Evolutionary conservation across 176 grass and related monocot species (phyloP).

Genomic region (Saccharum officinarum): DNA sequence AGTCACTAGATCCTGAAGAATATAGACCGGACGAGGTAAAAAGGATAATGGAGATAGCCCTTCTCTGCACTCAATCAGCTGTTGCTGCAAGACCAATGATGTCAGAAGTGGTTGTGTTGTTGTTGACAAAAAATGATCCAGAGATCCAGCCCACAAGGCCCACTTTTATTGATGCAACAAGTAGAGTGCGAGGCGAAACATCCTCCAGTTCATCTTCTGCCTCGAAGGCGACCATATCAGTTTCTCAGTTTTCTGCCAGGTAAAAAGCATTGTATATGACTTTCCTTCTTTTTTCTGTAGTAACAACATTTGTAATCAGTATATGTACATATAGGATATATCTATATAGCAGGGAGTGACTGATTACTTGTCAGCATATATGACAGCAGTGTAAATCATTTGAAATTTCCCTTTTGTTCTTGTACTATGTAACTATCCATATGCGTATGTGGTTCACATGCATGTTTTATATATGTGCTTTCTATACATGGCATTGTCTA

Average conservation of each 20-base stretch:
- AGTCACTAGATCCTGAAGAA: constrained; percentile 60
- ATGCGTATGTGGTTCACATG: not conserved
- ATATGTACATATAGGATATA: constrained; percentile 23
- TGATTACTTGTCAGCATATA: constrained; percentile 33
- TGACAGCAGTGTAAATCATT: constrained; percentile 31
- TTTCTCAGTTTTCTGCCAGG: constrained; percentile 53
- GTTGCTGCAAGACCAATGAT: constrained; percentile 72
- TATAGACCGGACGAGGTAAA: constrained; percentile 56
- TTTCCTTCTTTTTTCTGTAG: constrained; percentile 15
- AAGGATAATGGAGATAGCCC: constrained; percentile 64
- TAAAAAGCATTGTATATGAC: constrained; percentile 43
- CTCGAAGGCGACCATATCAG: constrained; percentile 61
- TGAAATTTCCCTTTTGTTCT: constrained; percentile 2
- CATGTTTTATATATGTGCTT: constrained; percentile 16
- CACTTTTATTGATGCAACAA: constrained; percentile 68
- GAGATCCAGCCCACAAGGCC: constrained; percentile 58
- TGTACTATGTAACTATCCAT: constrained; percentile 23
- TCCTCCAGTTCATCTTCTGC: constrained; percentile 63
- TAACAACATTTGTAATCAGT: constrained; percentile 15
- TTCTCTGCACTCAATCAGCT: constrained; percentile 77
- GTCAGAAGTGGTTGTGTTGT: constrained; percentile 68
- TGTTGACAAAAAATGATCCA: constrained; percentile 50
- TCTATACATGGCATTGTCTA: not conserved
- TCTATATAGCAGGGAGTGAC: constrained; percentile 23
- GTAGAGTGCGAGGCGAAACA: constrained; percentile 49